A percentile compares a stretch with the other conserved stretches of the same genome.
Evolutionary conservation across 371 early-diverging fungal species (phyloP).

Genomic region (Mucor racemosus): DNA sequence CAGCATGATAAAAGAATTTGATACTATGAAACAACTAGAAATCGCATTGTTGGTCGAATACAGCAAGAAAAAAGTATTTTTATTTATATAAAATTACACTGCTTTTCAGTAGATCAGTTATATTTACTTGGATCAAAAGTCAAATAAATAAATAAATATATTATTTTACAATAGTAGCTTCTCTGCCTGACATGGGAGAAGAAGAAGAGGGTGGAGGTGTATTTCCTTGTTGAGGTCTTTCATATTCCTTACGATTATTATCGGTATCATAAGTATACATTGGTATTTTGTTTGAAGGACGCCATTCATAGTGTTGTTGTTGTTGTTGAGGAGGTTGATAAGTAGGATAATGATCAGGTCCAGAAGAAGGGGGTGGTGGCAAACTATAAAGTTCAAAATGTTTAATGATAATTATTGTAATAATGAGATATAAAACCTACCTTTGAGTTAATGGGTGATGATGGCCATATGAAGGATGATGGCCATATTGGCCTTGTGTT

Average conservation of each 20-base stretch:
- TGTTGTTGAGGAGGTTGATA: conserved; percentile 12
- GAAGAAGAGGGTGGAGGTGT: conserved; percentile 8
- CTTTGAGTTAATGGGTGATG: conserved; percentile 15
- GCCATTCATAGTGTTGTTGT: conserved; percentile 20
- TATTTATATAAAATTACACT: not conserved
- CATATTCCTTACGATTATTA: conserved; percentile 10
- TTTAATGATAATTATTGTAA: not conserved
- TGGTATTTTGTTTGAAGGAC: conserved; percentile 2
- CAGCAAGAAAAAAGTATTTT: not conserved
- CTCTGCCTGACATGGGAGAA: conserved; percentile 1
- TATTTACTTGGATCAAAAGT: not conserved
- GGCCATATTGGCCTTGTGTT: conserved; percentile 10
- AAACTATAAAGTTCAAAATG: conserved; percentile 9
- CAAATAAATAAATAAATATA: conserved; percentile 9
- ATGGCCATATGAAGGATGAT: conserved; percentile 19
- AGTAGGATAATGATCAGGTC: conserved; percentile 16
- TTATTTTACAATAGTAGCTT: conserved; percentile 10
- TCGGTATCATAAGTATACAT: conserved; percentile 16
- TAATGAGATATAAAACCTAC: not conserved
- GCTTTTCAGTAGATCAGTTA: not conserved
- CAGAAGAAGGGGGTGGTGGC: conserved; percentile 20
- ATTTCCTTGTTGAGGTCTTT: conserved; percentile 2
- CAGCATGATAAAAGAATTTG: too few relatives aligned
- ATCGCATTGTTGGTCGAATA: too few relatives aligned
- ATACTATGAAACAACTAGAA: too few relatives aligned